Percentiles rank a stretch among this genome's conserved stretches.
Conservation (phyloP, 768 basidiomycete species). For the Boletus reticuloceps region DNA sequence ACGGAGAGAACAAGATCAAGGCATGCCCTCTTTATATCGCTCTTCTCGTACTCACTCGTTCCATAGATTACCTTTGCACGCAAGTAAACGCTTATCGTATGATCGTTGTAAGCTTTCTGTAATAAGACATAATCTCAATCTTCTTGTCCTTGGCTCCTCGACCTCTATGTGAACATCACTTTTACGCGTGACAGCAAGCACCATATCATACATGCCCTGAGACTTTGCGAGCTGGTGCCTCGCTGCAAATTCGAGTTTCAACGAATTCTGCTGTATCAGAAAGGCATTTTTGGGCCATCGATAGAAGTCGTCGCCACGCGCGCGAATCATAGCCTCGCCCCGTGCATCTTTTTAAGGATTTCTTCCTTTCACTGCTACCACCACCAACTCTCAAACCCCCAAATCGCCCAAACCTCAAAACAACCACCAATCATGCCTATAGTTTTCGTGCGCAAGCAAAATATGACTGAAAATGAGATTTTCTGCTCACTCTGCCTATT, state of each 20-base stretch:
- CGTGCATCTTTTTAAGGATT: neutral
- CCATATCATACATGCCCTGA: slow-evolving; percentile 19
- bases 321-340: neutral
- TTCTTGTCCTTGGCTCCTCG: slow-evolving; percentile 11
- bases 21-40: slow-evolving; percentile 36
- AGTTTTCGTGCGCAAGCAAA: slow-evolving; percentile 18
- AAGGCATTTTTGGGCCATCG: slow-evolving; percentile 1
- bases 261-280: slow-evolving; percentile 7
- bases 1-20: slow-evolving; percentile 99
- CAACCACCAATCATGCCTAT: slow-evolving; percentile 11
- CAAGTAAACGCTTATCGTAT: slow-evolving; percentile 47
- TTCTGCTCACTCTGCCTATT: slow-evolving; percentile 1
- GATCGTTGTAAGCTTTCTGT: slow-evolving; percentile 28
- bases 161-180: slow-evolving; percentile 18
- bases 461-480: neutral
- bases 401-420: slow-evolving; percentile 10
- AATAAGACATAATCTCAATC: slow-evolving; percentile 27
- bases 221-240: slow-evolving; percentile 27
- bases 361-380: slow-evolving; percentile 6
- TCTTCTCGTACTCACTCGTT: slow-evolving; percentile 3
- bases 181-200: slow-evolving; percentile 28
- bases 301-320: slow-evolving; percentile 7
- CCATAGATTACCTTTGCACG: slow-evolving; percentile 71
- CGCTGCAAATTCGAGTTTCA: slow-evolving; percentile 5
- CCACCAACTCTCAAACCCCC: neutral